phyloP scores from a whole-genome alignment of 768 basidiomycete species.

The Kwoniella sp. region DNA sequence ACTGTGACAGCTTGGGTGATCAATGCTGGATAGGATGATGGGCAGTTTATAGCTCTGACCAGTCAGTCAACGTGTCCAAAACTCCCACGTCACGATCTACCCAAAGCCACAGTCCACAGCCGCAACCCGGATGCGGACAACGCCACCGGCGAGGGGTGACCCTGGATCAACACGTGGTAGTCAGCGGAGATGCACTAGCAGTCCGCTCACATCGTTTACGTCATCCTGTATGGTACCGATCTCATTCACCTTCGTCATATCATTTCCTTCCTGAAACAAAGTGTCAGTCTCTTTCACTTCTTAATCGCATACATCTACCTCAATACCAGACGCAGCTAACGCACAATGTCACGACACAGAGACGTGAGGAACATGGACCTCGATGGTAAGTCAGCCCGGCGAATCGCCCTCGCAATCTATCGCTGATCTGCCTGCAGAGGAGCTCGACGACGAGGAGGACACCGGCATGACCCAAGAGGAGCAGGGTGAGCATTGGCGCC shows the following conservation, averaged over 20 bases:
- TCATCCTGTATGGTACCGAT: not conserved
- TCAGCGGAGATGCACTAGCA: no score
- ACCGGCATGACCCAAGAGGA: constrained; percentile 73
- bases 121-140: no score
- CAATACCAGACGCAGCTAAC: not conserved
- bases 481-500: constrained; percentile 61
- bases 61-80: no score
- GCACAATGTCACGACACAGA: constrained; percentile 83
- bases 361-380: constrained; percentile 81
- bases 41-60: no score
- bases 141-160: no score
- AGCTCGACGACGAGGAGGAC: constrained; percentile 68
- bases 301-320: not conserved
- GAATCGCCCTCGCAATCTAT: not conserved
- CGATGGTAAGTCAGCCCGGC: constrained; percentile 46
- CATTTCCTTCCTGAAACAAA: not conserved
- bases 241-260: not conserved
- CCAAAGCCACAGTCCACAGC: no score
- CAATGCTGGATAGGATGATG: no score
- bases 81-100: no score
- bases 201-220: no score
- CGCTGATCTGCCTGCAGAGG: constrained; percentile 57
- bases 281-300: not conserved
- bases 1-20: no score
- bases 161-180: no score